phyloP scores from a whole-genome alignment of 1,139 yeast genomes.

The Magnusiomyces clavatus region DNA sequence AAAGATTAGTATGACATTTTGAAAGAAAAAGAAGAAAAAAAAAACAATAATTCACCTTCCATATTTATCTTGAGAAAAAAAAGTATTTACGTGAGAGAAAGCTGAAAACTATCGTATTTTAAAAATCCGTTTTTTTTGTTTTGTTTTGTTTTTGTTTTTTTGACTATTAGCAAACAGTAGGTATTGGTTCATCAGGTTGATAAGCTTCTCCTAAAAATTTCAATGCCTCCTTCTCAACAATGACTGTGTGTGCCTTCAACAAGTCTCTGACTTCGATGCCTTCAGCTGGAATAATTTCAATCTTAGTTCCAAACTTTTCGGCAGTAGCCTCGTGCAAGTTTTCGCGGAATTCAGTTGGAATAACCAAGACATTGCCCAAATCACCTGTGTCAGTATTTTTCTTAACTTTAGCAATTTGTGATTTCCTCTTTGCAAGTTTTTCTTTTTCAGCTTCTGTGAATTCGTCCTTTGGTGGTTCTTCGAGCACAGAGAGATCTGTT shows the following conservation, averaged over 20 bases:
- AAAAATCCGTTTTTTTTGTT: too few species aligned
- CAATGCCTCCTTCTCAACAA: slow-evolving; percentile 68
- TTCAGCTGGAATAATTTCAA: slow-evolving; percentile 66
- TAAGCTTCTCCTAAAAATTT: slow-evolving; percentile 35
- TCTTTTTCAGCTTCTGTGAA: slow-evolving; percentile 40
- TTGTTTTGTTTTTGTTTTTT: neutral
- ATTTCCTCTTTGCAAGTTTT: slow-evolving; percentile 42
- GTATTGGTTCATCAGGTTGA: slow-evolving; percentile 12
- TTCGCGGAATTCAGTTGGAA: slow-evolving; percentile 45
- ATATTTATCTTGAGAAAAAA: too few species aligned
- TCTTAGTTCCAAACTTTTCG: slow-evolving; percentile 42
- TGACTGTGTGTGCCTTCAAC: slow-evolving; percentile 69
- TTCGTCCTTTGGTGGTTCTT: slow-evolving; percentile 45
- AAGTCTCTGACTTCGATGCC: slow-evolving; percentile 79
- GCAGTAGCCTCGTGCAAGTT: slow-evolving; percentile 48
- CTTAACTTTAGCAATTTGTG: slow-evolving; percentile 24
- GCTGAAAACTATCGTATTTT: too few species aligned
- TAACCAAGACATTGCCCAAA: slow-evolving; percentile 48
- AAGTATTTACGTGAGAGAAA: too few species aligned
- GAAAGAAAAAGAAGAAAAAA: too few species aligned
- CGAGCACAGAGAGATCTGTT: slow-evolving; percentile 53
- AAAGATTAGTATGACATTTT: too few species aligned
- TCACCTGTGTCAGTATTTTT: slow-evolving; percentile 30
- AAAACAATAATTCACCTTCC: too few species aligned
- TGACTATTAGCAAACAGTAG: slow-evolving; percentile 8